phyloP scores from a whole-genome alignment of 177 flowering plant genomes.

The Vitis hybrid region DNA sequence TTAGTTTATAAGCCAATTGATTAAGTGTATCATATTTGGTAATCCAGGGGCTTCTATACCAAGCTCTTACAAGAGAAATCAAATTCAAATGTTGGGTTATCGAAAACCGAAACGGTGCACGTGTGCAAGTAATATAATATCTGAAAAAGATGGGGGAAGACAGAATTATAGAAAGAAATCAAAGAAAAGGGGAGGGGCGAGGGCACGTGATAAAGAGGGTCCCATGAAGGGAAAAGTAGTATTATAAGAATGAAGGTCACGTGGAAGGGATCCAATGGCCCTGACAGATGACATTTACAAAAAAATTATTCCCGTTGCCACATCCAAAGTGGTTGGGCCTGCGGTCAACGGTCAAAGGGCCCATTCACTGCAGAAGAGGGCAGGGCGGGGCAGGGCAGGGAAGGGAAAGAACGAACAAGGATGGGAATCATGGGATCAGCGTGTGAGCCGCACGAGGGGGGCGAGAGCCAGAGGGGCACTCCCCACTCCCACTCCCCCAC shows the following conservation, averaged over 20 bases:
- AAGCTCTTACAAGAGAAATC: not conserved
- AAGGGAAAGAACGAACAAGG: slow-evolving; percentile 16
- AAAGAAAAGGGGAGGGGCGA: slow-evolving; percentile 1
- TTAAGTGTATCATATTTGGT: no score
- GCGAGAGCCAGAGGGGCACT: slow-evolving; percentile 13
- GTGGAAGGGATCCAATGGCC: slow-evolving; percentile 54
- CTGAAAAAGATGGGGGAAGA: no score
- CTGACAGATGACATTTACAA: slow-evolving; percentile 1
- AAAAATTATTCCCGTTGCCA: not conserved
- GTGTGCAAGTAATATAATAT: no score
- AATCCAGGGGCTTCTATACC: no score
- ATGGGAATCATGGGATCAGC: slow-evolving; percentile 22
- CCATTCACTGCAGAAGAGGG: slow-evolving; percentile 7
- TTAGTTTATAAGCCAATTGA: no score
- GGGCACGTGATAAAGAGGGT: slow-evolving; percentile 19
- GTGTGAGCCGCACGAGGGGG: slow-evolving; percentile 40
- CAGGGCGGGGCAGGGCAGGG: not conserved
- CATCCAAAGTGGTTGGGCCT: not conserved
- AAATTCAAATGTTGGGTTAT: not conserved
- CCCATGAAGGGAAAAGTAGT: slow-evolving; percentile 24
- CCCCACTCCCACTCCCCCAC: not conserved
- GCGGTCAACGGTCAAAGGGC: slow-evolving; percentile 41
- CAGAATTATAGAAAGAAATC: not conserved
- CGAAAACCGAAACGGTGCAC: no score
- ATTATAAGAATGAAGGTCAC: slow-evolving; percentile 34